These are phyloP conservation scores for Phialophora verrucosa DNA, from an alignment of 2,329 filamentous ascomycete species.

Conservation along the genomic window DNA sequence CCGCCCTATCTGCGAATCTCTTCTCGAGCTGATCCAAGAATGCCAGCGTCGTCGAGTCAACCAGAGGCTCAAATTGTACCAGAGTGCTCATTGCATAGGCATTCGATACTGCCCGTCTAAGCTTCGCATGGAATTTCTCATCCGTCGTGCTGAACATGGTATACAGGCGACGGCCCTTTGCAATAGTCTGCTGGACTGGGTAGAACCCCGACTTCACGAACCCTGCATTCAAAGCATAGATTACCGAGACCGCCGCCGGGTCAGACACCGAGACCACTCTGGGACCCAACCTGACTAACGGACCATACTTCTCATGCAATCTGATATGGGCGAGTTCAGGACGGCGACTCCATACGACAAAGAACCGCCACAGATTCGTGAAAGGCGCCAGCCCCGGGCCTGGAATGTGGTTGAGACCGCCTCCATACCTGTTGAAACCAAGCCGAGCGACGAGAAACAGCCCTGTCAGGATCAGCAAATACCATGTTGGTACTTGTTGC, in stretches of 20 bases:
- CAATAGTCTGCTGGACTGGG: constrained; percentile 40
- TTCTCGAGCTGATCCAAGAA: constrained; percentile 69
- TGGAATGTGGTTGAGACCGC: constrained; percentile 37
- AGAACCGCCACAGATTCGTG: constrained; percentile 41
- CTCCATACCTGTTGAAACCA: constrained; percentile 26
- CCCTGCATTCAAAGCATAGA: constrained; percentile 36
- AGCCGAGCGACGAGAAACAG: not conserved
- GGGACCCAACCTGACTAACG: constrained; percentile 42
- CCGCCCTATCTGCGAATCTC: constrained; percentile 56
- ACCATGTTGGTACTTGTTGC: constrained; percentile 11
- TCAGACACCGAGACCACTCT: constrained; percentile 42
- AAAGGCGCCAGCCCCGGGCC: constrained; percentile 41
- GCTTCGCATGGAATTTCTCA: constrained; percentile 49
- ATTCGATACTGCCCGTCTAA: constrained; percentile 48
- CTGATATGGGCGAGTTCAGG: constrained; percentile 39
- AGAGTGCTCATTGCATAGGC: constrained; percentile 50
- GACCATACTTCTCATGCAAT: constrained; percentile 41
- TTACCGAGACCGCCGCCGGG: constrained; percentile 32
- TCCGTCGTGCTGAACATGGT: constrained; percentile 49
- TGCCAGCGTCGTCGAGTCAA: constrained; percentile 73
- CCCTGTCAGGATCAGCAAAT: constrained; percentile 1
- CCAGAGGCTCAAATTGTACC: constrained; percentile 66
- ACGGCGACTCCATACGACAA: constrained; percentile 37
- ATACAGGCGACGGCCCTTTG: constrained; percentile 40
- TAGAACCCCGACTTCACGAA: constrained; percentile 40